Conservation (phyloP, 2,329 filamentous ascomycete genomes). For the Harringtonia aguacate region DNA sequence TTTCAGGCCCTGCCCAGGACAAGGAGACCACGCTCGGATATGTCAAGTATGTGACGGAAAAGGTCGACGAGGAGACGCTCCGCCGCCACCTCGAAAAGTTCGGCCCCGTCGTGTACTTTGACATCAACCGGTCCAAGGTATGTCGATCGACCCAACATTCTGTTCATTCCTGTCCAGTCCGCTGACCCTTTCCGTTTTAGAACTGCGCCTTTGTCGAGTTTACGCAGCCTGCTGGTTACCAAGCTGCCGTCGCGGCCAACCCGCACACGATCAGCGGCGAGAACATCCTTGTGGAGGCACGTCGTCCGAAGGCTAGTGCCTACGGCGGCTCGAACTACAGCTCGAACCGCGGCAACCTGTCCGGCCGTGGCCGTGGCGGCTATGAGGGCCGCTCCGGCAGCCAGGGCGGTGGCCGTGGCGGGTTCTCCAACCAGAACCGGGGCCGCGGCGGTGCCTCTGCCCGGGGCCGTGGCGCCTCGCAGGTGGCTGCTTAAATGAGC, state of each 20-base stretch:
- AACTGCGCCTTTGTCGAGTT: constrained; percentile 98
- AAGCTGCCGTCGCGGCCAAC: constrained; percentile 72
- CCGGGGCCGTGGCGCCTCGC: constrained; percentile 51
- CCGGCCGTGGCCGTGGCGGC: constrained; percentile 56
- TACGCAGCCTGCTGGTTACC: constrained; percentile 67
- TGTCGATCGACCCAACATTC: no score
- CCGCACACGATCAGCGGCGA: constrained; percentile 78
- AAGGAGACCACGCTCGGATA: constrained; percentile 76
- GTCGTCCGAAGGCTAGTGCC: constrained; percentile 62
- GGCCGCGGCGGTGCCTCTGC: constrained; percentile 53
- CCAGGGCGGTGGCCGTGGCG: constrained; percentile 52
- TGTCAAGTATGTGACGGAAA: constrained; percentile 91
- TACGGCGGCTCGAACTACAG: constrained; percentile 61
- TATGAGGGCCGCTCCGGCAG: constrained; percentile 48
- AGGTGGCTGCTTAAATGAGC: constrained; percentile 35
- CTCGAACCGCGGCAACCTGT: constrained; percentile 47
- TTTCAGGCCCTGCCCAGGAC: constrained; percentile 47
- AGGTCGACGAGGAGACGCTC: constrained; percentile 66
- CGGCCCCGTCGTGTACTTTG: constrained; percentile 62
- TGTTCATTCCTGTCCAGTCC: no score
- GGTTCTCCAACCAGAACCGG: constrained; percentile 53
- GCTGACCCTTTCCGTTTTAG: constrained; percentile 30
- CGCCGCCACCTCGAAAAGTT: constrained; percentile 60
- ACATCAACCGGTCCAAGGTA: constrained; percentile 78
- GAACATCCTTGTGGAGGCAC: constrained; percentile 78